A percentile compares a stretch with the other conserved stretches of the same genome.
These are phyloP conservation scores for Penicillium sp. DNA, from an alignment of 2,329 filamentous ascomycete genomes.

Conservation along the genomic window DNA sequence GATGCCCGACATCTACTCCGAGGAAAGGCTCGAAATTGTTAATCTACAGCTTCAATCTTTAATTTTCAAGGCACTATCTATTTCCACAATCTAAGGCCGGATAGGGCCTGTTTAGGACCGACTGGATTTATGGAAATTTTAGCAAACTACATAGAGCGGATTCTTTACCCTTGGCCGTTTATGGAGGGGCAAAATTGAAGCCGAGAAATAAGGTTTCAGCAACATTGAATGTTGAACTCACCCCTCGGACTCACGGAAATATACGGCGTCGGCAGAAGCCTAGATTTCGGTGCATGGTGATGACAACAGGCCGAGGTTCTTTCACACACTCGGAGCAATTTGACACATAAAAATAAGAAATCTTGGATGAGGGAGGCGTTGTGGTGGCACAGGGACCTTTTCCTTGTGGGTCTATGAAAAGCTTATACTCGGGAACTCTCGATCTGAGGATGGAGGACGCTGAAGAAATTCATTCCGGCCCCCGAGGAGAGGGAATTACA, in stretches of 20 bases:
- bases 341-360: conserved; percentile 8
- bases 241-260: background rate
- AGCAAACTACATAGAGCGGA: background rate
- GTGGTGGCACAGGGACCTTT: background rate
- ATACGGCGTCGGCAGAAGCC: background rate
- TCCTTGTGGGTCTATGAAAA: background rate
- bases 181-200: background rate
- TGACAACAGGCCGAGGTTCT: background rate
- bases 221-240: background rate
- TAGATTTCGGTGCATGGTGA: background rate
- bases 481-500: background rate
- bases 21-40: too few species aligned
- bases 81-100: too few species aligned
- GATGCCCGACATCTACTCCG: too few species aligned
- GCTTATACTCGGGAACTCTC: background rate
- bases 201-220: background rate
- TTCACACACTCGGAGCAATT: background rate
- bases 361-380: conserved; percentile 2
- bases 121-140: background rate
- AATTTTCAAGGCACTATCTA: too few species aligned
- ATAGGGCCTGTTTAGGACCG: background rate
- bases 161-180: background rate
- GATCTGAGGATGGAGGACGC: background rate
- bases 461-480: background rate
- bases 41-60: too few species aligned